Conservation (phyloP, 805 yeast genomes). For the Suhomyces sp. region DNA sequence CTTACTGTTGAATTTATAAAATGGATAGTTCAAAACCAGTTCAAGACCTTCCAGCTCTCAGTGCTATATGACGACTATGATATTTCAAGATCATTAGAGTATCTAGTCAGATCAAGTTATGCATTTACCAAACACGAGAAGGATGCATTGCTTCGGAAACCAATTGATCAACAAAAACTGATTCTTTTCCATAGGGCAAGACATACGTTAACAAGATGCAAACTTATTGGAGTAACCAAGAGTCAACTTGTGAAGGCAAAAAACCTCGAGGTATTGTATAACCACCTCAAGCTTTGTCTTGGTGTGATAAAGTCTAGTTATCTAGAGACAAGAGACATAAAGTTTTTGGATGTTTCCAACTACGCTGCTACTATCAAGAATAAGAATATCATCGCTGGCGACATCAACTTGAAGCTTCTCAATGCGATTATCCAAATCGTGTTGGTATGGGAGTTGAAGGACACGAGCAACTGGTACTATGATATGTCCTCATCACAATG, state of each 20-base stretch:
- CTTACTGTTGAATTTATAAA: slow-evolving; percentile 20
- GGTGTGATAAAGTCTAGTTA: background rate
- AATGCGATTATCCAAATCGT: slow-evolving; percentile 29
- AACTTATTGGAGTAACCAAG: slow-evolving; percentile 24
- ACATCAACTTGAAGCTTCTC: slow-evolving; percentile 17
- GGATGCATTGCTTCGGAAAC: too few species aligned
- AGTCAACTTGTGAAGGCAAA: slow-evolving; percentile 19
- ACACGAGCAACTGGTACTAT: slow-evolving; percentile 25
- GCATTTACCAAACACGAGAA: too few species aligned
- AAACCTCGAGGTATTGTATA: slow-evolving; percentile 11
- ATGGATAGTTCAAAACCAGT: slow-evolving; percentile 18
- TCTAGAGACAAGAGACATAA: background rate
- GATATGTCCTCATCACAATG: slow-evolving; percentile 13
- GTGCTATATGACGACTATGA: slow-evolving; percentile 20
- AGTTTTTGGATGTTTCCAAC: slow-evolving; percentile 13
- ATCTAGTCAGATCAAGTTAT: slow-evolving; percentile 5
- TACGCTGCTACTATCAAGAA: slow-evolving; percentile 14
- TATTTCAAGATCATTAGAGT: slow-evolving; percentile 18
- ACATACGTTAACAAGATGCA: slow-evolving; percentile 18
- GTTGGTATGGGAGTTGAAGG: slow-evolving; percentile 14
- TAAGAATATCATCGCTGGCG: slow-evolving; percentile 9
- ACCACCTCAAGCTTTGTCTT: slow-evolving; percentile 12
- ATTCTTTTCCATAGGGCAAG: slow-evolving; percentile 26
- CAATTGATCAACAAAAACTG: slow-evolving; percentile 3
- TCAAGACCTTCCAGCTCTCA: slow-evolving; percentile 17